Conservation (phyloP, 371 early-diverging fungal species). For the Chytridium lagenaria region DNA sequence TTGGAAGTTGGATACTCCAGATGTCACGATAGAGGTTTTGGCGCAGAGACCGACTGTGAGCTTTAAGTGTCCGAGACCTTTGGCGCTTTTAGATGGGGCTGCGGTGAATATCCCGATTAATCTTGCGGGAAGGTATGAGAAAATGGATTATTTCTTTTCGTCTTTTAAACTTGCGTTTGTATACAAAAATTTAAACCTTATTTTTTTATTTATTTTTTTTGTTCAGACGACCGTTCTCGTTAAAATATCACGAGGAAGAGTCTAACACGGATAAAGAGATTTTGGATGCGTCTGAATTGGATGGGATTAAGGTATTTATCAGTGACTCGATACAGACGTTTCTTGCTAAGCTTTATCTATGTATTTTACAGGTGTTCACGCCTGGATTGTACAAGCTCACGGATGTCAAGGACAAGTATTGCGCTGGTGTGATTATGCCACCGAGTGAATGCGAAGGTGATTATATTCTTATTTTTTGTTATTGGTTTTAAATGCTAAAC, state of each 20-base stretch:
- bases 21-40: conserved; percentile 49
- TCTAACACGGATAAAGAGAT: background rate
- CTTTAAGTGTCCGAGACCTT: conserved; percentile 42
- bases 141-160: background rate
- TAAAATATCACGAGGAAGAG: conserved; percentile 4
- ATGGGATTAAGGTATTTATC: conserved; percentile 15
- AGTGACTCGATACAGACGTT: too few species aligned
- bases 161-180: too few species aligned
- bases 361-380: background rate
- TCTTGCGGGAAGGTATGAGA: conserved; percentile 41
- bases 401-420: conserved; percentile 2
- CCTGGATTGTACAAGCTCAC: conserved; percentile 3
- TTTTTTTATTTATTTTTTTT: background rate
- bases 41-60: conserved; percentile 44
- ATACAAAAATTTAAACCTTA: too few species aligned
- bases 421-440: background rate
- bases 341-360: background rate
- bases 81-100: conserved; percentile 44
- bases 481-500: conserved; percentile 14
- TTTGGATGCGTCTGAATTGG: conserved; percentile 7
- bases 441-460: conserved; percentile 34
- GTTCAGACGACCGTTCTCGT: conserved; percentile 39
- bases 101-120: conserved; percentile 32
- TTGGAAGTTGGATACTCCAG: conserved; percentile 35
- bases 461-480: background rate